Conservation (phyloP, 2,329 filamentous ascomycete genomes). For the Lasiodiplodia sp. region DNA sequence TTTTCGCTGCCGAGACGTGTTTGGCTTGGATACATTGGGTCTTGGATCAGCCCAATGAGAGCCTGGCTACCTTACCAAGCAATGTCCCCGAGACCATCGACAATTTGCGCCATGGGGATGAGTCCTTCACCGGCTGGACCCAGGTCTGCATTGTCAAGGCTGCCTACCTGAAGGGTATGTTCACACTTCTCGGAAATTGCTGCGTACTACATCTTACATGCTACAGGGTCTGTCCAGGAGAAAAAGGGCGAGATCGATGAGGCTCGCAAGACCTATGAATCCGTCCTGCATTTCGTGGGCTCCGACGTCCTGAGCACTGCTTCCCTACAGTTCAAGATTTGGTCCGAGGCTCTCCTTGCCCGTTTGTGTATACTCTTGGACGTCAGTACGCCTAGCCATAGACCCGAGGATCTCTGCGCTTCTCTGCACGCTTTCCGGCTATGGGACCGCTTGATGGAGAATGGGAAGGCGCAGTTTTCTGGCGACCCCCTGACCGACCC, state of each 20-base stretch:
- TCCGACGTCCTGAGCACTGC: conserved; percentile 59
- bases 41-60: conserved; percentile 70
- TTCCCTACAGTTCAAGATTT: conserved; percentile 70
- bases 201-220: background rate
- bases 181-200: background rate
- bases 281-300: conserved; percentile 69
- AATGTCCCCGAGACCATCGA: conserved; percentile 56
- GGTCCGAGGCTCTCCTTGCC: conserved; percentile 79
- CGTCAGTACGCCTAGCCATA: conserved; percentile 55
- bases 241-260: conserved; percentile 55
- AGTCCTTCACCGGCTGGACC: conserved; percentile 73
- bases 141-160: conserved; percentile 82
- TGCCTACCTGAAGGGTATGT: conserved; percentile 76
- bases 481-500: conserved; percentile 34
- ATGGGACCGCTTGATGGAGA: conserved; percentile 73
- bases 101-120: conserved; percentile 37
- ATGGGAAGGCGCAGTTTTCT: conserved; percentile 33
- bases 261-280: conserved; percentile 71
- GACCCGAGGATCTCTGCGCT: conserved; percentile 39
- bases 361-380: conserved; percentile 76
- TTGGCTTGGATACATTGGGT: conserved; percentile 86
- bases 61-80: conserved; percentile 68
- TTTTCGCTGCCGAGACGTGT: conserved; percentile 81
- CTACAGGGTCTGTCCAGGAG: conserved; percentile 56
- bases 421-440: conserved; percentile 60